These are phyloP conservation scores for Fusarium newnesense DNA, from an alignment of 2,329 filamentous ascomycete species.

Conservation along the genomic window DNA sequence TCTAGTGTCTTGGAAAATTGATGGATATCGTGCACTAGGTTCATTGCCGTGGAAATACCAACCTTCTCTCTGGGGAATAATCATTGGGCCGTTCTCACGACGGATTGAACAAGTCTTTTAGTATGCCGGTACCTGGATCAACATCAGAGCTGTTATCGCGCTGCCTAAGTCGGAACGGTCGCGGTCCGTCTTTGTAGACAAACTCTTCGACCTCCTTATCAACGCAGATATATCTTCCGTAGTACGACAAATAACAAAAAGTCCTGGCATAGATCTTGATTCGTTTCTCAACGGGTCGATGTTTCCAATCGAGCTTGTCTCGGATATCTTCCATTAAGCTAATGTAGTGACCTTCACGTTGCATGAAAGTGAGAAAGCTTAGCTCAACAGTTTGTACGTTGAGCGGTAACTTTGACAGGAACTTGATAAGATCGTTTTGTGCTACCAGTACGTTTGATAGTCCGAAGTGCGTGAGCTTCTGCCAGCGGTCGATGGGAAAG, in stretches of 20 bases:
- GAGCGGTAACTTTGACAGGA: not conserved
- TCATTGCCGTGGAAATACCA: not conserved
- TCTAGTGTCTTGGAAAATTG: no score
- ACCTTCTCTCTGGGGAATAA: not conserved
- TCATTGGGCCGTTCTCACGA: not conserved
- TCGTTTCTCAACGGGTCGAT: fast-evolving
- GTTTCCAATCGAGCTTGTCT: not conserved
- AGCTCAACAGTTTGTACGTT: not conserved
- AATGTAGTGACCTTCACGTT: not conserved
- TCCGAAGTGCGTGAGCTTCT: not conserved
- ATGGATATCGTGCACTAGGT: fast-evolving
- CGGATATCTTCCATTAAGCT: not conserved
- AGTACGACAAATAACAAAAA: not conserved
- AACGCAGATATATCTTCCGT: not conserved
- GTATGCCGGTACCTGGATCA: not conserved
- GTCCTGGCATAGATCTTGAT: not conserved
- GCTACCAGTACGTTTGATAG: not conserved
- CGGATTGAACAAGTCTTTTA: not conserved
- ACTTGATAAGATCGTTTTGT: fast-evolving
- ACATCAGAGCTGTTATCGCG: not conserved
- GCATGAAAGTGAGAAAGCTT: not conserved
- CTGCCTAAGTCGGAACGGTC: not conserved
- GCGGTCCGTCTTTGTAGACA: no score
- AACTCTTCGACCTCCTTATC: not conserved
- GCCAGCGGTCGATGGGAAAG: not conserved